Base-by-base conservation (phyloP, 805 yeast species). In the Millerozyma miso region DNA sequence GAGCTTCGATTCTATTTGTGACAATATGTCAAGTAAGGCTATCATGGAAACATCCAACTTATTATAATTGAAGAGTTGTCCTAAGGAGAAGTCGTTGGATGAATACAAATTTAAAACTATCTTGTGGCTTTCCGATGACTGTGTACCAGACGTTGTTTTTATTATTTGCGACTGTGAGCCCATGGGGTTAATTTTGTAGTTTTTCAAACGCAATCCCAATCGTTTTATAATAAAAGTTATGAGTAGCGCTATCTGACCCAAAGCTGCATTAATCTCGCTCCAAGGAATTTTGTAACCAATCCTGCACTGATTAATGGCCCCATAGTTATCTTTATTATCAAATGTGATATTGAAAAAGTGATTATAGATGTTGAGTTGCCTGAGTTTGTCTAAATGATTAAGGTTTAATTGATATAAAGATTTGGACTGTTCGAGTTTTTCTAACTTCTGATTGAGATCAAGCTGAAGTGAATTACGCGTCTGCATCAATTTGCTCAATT, bases 231-330 rank as follows among this genome's bases (percentile, higher is more conserved):
- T 72, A 1, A 91, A 86, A 0, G 83, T 73, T 23, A 90, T 58
- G 15, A 91, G 62, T 10, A 88, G 63, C 2, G 87, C 76, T 2
- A 90, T 66, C 51, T 90, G 96, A 0, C 98, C 98, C 53, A 90
- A 64, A 0, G 95, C 97, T 1, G 95, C 93, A 57, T 89, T 90
- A 35, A 88, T 83, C 53, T 90, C 98, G 42, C 87, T 79, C 95
- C 96, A 88, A 1, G 95, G 84, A 0, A 90, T 86, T 46, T 73
- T 76, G 41, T 67, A 62, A 0, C 98, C 98, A n/a, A 91, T 59
- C 43, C 96, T 65, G 19, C 88, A 70, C 0, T 90, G 91, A 62
- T 90, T 90, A 26, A 90, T 91, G 1, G 93, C 83, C 0, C 95
- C 97, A 63, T 86, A 88, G 29, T 79, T 78, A 4, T 91, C 93